These are phyloP conservation scores for Knoxia roxburghii DNA, from an alignment of 257 asterid genomes.

Conservation along the genomic window DNA sequence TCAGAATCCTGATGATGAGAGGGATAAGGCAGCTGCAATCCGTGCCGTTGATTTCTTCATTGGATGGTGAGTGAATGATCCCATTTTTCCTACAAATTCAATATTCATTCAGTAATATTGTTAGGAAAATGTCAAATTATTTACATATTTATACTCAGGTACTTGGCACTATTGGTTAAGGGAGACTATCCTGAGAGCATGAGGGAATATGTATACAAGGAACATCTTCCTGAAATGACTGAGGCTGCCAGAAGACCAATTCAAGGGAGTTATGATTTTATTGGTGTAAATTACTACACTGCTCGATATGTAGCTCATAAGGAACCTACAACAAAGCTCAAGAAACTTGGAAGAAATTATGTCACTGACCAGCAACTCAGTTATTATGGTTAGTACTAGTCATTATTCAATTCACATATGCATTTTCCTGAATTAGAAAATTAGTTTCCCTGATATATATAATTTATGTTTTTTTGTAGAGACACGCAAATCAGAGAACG, in stretches of 20 bases:
- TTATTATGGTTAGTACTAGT: not conserved
- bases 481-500: not conserved
- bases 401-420: not conserved
- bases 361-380: not conserved
- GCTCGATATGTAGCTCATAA: not conserved
- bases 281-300: conserved; percentile 10
- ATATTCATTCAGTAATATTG: no score
- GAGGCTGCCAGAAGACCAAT: not conserved
- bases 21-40: no score
- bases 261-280: conserved; percentile 3
- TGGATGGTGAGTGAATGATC: no score
- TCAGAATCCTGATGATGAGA: no score
- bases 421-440: no score
- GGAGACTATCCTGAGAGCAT: conserved; percentile 8
- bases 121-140: no score
- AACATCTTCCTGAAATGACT: not conserved
- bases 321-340: not conserved
- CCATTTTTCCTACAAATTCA: no score
- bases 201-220: not conserved
- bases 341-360: not conserved
- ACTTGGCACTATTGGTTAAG: not conserved
- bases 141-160: not conserved
- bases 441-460: no score
- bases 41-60: no score
- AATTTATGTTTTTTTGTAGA: not conserved